phyloP scores from a whole-genome alignment of 352 stramenopile genomes.

The Globisporangium iwayamae region DNA sequence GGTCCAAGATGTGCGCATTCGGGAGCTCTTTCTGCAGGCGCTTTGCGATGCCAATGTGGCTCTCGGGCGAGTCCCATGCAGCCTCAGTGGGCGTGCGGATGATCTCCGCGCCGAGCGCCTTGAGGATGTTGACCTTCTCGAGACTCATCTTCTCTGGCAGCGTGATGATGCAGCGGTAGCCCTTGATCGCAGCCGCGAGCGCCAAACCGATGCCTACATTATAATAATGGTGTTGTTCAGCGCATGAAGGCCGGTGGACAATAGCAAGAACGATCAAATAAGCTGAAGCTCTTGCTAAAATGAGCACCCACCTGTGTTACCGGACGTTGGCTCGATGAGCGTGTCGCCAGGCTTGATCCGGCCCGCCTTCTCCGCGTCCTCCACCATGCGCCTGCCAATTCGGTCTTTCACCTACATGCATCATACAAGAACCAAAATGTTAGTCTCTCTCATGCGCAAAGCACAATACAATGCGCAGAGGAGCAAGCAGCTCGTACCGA shows the following conservation, averaged over 20 bases:
- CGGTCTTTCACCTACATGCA: conserved; percentile 69
- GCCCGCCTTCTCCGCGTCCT: conserved; percentile 85
- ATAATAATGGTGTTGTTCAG: background rate
- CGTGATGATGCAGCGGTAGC: conserved; percentile 94
- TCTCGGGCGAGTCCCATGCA: conserved; percentile 94
- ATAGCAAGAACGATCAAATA: background rate
- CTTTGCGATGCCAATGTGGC: conserved; percentile 92
- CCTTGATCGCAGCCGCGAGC: conserved; percentile 95
- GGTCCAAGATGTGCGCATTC: conserved; percentile 95
- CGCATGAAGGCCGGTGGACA: too few relatives aligned
- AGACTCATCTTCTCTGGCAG: conserved; percentile 96
- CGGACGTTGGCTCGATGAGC: conserved; percentile 95
- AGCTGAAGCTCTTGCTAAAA: background rate
- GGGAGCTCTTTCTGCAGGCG: conserved; percentile 92
- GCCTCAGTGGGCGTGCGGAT: conserved; percentile 95
- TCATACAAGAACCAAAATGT: background rate
- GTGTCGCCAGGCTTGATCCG: conserved; percentile 89
- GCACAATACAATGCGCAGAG: background rate
- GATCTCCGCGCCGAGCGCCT: conserved; percentile 94
- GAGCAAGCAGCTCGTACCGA: conserved; percentile 27
- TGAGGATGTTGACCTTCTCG: conserved; percentile 95
- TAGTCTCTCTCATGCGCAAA: background rate
- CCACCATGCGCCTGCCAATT: conserved; percentile 84
- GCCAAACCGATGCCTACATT: conserved; percentile 92
- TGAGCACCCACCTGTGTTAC: conserved; percentile 80